Evolutionary conservation across 2,329 filamentous ascomycete species (phyloP), one percentile per base, ranked within the genome.

Genomic region (Aspergillus terreus): DNA sequence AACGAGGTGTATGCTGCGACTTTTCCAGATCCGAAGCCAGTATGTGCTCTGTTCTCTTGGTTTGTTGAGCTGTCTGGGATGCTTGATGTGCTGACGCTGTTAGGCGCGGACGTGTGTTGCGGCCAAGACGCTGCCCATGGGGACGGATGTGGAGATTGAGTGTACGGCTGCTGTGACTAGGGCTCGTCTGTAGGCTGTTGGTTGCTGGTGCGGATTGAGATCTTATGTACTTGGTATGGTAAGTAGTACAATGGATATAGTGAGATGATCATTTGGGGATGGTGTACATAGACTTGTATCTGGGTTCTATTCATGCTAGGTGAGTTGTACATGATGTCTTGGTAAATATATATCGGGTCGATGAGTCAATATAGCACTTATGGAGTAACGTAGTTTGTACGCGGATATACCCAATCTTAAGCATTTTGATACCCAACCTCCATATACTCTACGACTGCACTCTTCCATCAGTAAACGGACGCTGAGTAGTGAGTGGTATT

Each of bases 1-100:
- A 95, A 95, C 75, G 79, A 80, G 63, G 86, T 90, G 70, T 95
- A 94, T 33, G 46, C 50, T 19, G 50, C 54, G n/a, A 58, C 58
- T 32, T 67, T 68, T 44, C 47, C 43, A 36, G 59, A 61, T 47
- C 58, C 61, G 2, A 62, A 60, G 53, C 64, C 64, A 23, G 65
- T 66, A 46, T 50, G 61, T 58, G 23, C 6, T 23, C 23, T 21
- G 4, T 46, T 49, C 51, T 51, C 27, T 12, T 36, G 32, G 6
- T 23, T 4, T 38, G 12, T n/a, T 17, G 35, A 9, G 35, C 14
- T 38, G 14, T 38, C 11, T 38, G 14, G 6, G 5, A 7, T 38
- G 35, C 15, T 35, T 12, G n/a, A 17, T 21, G 11, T 12, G 40
- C 19, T 19, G 40, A 42, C 17, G 17, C 17, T 42, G 5, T 15